Conservation (phyloP, 2,329 filamentous ascomycete genomes). For the Colletotrichum lini region DNA sequence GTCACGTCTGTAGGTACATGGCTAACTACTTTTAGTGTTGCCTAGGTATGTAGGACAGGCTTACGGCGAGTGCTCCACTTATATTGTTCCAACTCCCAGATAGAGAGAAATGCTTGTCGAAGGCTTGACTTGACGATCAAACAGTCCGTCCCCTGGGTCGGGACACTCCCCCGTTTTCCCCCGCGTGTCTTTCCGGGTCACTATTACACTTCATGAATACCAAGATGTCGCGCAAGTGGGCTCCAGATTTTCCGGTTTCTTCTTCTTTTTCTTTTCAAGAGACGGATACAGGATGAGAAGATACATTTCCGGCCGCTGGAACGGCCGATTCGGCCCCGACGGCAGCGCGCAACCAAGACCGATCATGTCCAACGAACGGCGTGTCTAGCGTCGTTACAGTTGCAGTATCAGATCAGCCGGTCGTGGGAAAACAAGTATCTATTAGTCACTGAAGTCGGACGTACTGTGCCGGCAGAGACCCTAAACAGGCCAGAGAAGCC, state of each 20-base stretch:
- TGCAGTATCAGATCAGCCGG: not conserved
- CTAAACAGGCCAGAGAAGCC: not conserved
- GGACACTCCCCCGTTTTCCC: not conserved
- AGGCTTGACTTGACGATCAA: conserved; percentile 39
- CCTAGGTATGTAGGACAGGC: no score
- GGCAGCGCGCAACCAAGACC: not conserved
- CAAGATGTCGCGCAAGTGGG: not conserved
- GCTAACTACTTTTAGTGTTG: not conserved
- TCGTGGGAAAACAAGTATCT: not conserved
- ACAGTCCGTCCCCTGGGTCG: conserved; percentile 1
- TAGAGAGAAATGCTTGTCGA: conserved; percentile 27
- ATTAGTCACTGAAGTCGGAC: not conserved
- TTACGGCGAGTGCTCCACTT: not conserved
- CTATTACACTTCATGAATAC: not conserved
- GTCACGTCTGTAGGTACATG: not conserved
- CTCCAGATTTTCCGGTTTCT: not conserved
- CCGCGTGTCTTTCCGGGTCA: not conserved
- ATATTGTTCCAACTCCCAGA: not conserved
- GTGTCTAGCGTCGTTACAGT: not conserved
- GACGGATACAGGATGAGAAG: no score
- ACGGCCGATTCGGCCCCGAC: not conserved
- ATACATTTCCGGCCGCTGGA: not conserved
- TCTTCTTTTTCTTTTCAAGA: not conserved
- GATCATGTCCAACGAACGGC: not conserved
- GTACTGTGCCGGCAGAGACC: not conserved